A percentile compares a stretch with the other conserved stretches of the same genome.
Evolutionary conservation across 805 yeast species (phyloP).

Genomic region (Millerozyma miso): DNA sequence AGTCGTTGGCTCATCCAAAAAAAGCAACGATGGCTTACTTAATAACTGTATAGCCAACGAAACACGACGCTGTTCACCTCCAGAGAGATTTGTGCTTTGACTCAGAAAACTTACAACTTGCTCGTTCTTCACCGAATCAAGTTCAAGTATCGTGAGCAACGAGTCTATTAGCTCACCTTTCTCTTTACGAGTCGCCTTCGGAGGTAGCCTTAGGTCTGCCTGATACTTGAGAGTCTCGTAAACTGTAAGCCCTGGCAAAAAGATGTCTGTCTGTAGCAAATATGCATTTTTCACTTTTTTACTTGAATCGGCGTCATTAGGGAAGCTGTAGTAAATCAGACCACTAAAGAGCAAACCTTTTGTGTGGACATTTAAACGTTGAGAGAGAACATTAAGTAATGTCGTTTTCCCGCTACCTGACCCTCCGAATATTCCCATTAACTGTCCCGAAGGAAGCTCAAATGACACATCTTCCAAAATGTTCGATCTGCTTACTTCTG

Average conservation of each 20-base stretch:
- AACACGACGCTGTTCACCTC: slow-evolving; percentile 78
- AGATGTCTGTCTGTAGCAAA: slow-evolving; percentile 70
- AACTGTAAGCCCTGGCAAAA: slow-evolving; percentile 68
- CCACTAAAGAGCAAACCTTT: slow-evolving; percentile 43
- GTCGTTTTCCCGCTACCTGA: slow-evolving; percentile 89
- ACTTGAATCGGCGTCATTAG: slow-evolving; percentile 2
- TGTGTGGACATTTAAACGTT: slow-evolving; percentile 40
- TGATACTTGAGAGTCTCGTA: slow-evolving; percentile 66
- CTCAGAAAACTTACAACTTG: slow-evolving; percentile 43
- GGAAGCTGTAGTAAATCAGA: slow-evolving; percentile 26
- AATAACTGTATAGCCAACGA: slow-evolving; percentile 76
- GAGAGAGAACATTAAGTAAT: slow-evolving; percentile 60
- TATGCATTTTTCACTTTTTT: slow-evolving; percentile 47
- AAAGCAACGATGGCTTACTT: slow-evolving; percentile 70
- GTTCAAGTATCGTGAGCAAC: slow-evolving; percentile 59
- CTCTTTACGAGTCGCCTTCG: slow-evolving; percentile 37
- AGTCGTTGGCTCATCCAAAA: slow-evolving; percentile 85
- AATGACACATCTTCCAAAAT: slow-evolving; percentile 49
- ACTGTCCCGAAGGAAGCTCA: slow-evolving; percentile 53
- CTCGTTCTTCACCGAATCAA: slow-evolving; percentile 60
- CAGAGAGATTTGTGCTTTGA: slow-evolving; percentile 62
- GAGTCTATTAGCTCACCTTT: slow-evolving; percentile 52
- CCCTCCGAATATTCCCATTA: slow-evolving; percentile 83
- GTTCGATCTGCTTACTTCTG: neutral
- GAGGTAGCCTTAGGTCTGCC: slow-evolving; percentile 64